Conservation (phyloP, 495 filamentous ascomycete species). For the Penicillium coprophilum region DNA sequence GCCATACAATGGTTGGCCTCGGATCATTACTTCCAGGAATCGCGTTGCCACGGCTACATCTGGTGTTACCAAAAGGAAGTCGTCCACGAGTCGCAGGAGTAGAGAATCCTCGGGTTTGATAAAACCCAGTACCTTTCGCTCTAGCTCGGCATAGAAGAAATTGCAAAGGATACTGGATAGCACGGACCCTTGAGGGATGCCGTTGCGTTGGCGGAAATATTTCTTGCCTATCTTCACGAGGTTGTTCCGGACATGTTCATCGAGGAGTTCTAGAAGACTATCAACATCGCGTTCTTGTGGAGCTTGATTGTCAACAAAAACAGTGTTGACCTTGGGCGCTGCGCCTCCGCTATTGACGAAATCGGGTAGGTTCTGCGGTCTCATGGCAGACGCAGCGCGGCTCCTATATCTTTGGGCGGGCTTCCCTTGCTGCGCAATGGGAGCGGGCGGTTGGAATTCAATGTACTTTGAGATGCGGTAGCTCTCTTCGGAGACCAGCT, state of each 20-base stretch:
- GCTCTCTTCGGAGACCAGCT: conserved; percentile 59
- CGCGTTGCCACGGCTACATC: conserved; percentile 58
- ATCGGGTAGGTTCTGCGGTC: conserved; percentile 55
- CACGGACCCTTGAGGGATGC: conserved; percentile 91
- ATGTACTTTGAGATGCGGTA: conserved; percentile 76
- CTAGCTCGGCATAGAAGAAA: conserved; percentile 89
- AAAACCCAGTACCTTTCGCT: conserved; percentile 67
- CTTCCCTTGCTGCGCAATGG: conserved; percentile 31
- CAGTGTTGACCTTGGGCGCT: conserved; percentile 54
- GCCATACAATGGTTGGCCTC: conserved; percentile 75
- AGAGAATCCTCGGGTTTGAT: conserved; percentile 58
- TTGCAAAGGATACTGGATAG: conserved; percentile 86
- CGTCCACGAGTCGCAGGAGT: conserved; percentile 81
- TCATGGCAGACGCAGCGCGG: conserved; percentile 52
- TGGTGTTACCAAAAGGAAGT: conserved; percentile 86
- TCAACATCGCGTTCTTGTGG: conserved; percentile 53
- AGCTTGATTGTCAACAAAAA: conserved; percentile 68
- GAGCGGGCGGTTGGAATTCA: conserved; percentile 55
- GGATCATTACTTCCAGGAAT: conserved; percentile 78
- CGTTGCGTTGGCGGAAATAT: conserved; percentile 81
- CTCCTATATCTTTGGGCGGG: conserved; percentile 65
- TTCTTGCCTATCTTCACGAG: conserved; percentile 87
- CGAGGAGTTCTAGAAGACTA: conserved; percentile 65
- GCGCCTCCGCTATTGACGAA: conserved; percentile 48
- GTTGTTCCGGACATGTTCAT: conserved; percentile 77